Percentiles rank a stretch among this genome's conserved stretches.
These are phyloP conservation scores for Aechmea fasciata DNA, from an alignment of 176 grass and related monocot species.

Conservation along the genomic window DNA sequence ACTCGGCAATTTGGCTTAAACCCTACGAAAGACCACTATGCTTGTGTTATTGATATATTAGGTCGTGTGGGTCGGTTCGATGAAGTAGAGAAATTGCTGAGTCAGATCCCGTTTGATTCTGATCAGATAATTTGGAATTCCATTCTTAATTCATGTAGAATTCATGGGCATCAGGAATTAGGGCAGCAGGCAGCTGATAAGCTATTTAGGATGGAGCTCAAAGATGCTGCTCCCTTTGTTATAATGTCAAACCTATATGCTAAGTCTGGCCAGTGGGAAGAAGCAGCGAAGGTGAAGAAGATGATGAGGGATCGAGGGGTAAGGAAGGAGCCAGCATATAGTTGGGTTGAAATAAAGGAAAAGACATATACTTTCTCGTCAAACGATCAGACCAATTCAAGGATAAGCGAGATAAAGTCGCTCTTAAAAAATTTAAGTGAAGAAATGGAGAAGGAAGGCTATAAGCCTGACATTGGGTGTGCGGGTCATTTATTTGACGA, in stretches of 20 bases:
- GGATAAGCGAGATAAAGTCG: slow-evolving; percentile 54
- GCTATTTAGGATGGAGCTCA: slow-evolving; percentile 45
- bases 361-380: slow-evolving; percentile 69
- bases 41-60: slow-evolving; percentile 65
- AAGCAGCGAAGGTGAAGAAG: slow-evolving; percentile 62
- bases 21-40: slow-evolving; percentile 72
- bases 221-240: slow-evolving; percentile 53
- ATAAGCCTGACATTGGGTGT: slow-evolving; percentile 45
- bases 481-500: slow-evolving; percentile 72
- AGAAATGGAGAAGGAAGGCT: slow-evolving; percentile 68
- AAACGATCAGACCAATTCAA: slow-evolving; percentile 64
- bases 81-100: slow-evolving; percentile 54
- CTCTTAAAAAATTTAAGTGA: slow-evolving; percentile 60
- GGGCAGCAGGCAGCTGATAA: slow-evolving; percentile 65
- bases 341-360: slow-evolving; percentile 87
- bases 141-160: slow-evolving; percentile 77
- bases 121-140: slow-evolving; percentile 78
- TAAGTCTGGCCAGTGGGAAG: slow-evolving; percentile 71
- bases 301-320: slow-evolving; percentile 67
- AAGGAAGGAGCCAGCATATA: slow-evolving; percentile 64
- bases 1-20: slow-evolving; percentile 34
- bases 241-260: slow-evolving; percentile 86
- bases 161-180: slow-evolving; percentile 71
- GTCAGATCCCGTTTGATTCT: slow-evolving; percentile 48
- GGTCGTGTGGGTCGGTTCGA: slow-evolving; percentile 54